Base-by-base conservation (phyloP, 2,329 filamentous ascomycete genomes). In the Epichloe gansuensis region DNA sequence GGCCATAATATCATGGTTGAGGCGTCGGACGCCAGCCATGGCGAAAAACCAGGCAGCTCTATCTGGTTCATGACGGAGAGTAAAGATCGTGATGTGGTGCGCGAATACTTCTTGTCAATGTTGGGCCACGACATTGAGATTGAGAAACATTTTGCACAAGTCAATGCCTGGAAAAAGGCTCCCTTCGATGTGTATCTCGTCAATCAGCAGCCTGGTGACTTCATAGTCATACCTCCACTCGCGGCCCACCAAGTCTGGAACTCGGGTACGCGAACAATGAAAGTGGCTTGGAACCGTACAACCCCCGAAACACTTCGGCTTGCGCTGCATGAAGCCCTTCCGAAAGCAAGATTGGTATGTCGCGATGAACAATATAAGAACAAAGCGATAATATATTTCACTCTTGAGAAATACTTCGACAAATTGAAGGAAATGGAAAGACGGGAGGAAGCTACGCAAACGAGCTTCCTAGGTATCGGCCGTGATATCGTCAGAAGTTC, bases 1-100 rank as follows among this genome's bases (percentile, higher is more conserved):
- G 91, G 93, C 0, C 93, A 98, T 59, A 98, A 98, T 63, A 91
- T 98, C 60, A 97, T 98, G 93, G 89, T 98, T 2, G 89, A 96
- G 58, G 82, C 89, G 2, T 97, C 91, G 1, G 72, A 80, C 3
- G 72, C 78, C 17, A 79, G 84, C 51, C 75, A 85, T 49, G 87
- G 85, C 4, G 87, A 93, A 63, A 87, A 82, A 56, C 80, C 85
- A 2, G 93, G 93, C 2, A 95, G 87, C 51, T 96, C 93, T 0
- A 80, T 98, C 39, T 98, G 93, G 93, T 95, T 97, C 64, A 97
- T 98, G 93, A 97, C 93, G 0, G 89, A 96, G 65, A 89, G 84
- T 38, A 94, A 93, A 61, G 93, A 98, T 62, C 83, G 93, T 2
- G 84, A 90, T 55, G 76, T 91, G 4, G 89, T 97, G 2, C 84